phyloP scores from a whole-genome alignment of 306 rosid species.

The Vigna hirtella region DNA sequence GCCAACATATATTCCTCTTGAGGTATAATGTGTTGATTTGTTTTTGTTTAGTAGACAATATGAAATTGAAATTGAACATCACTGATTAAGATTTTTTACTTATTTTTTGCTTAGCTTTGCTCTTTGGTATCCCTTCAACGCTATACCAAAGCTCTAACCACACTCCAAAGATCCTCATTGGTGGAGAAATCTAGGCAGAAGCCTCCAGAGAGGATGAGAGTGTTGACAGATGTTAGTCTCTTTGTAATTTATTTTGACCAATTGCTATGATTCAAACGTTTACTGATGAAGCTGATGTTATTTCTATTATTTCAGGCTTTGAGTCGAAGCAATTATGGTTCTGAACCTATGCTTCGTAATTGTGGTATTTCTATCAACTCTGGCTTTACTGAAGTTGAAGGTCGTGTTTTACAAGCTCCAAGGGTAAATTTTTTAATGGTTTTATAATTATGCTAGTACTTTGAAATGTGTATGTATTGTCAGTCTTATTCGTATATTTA shows the following conservation, averaged over 20 bases:
- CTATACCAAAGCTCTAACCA: conserved; percentile 79
- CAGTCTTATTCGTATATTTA: neutral
- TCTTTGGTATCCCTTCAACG: conserved; percentile 85
- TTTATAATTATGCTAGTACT: neutral
- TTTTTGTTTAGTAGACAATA: neutral
- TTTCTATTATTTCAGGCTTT: conserved; percentile 62
- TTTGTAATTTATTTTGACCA: neutral
- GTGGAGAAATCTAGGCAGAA: conserved; percentile 96
- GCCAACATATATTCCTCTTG: conserved; percentile 84
- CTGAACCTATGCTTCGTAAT: conserved; percentile 76
- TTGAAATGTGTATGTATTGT: neutral
- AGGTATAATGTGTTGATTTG: conserved; percentile 56
- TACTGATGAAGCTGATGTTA: neutral
- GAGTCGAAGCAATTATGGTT: conserved; percentile 67
- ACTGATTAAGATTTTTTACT: neutral
- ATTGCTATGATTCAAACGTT: neutral
- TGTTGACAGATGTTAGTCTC: conserved; percentile 66
- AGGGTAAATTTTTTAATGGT: conserved; percentile 52
- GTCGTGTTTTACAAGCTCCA: conserved; percentile 91
- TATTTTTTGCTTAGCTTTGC: conserved; percentile 63
- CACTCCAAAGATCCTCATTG: conserved; percentile 80
- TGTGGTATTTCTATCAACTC: conserved; percentile 68
- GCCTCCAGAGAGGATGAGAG: conserved; percentile 87
- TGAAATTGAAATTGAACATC: neutral
- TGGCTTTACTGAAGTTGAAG: conserved; percentile 79